phyloP scores from a whole-genome alignment of 2,329 filamentous ascomycete species.

The Fusarium haematococcum region DNA sequence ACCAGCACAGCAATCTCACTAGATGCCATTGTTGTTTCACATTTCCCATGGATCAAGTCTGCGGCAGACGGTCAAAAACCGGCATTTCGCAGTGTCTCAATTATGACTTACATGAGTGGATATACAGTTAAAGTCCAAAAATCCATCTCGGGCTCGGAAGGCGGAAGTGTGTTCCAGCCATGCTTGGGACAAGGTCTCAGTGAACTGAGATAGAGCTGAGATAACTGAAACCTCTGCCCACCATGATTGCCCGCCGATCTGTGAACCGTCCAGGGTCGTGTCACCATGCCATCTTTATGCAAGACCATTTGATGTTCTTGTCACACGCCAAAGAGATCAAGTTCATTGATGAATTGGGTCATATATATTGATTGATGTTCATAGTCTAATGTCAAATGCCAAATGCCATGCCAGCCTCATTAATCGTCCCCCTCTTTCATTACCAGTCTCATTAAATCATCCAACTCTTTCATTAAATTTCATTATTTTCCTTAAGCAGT shows the following conservation, averaged over 20 bases:
- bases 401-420: slow-evolving; percentile 9
- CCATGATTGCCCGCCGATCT: neutral
- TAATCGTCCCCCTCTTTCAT: slow-evolving; percentile 8
- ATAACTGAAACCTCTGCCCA: neutral
- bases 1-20: no score
- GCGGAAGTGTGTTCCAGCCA: neutral
- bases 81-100: no score
- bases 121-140: neutral
- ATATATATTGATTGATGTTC: slow-evolving; percentile 1
- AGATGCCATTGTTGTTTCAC: no score
- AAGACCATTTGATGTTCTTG: neutral
- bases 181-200: neutral
- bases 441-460: slow-evolving; percentile 8
- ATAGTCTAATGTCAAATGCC: neutral
- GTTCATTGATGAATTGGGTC: neutral
- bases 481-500: slow-evolving; percentile 31
- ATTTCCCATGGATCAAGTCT: no score
- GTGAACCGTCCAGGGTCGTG: neutral
- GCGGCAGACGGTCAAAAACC: no score
- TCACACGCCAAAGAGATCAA: neutral
- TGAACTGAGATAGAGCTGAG: neutral
- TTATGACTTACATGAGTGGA: no score
- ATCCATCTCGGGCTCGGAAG: neutral
- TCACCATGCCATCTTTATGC: neutral
- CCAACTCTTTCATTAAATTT: neutral